Base-by-base conservation (phyloP, 1,284 basidiomycete species). In the Ceratobasidium sp. region DNA sequence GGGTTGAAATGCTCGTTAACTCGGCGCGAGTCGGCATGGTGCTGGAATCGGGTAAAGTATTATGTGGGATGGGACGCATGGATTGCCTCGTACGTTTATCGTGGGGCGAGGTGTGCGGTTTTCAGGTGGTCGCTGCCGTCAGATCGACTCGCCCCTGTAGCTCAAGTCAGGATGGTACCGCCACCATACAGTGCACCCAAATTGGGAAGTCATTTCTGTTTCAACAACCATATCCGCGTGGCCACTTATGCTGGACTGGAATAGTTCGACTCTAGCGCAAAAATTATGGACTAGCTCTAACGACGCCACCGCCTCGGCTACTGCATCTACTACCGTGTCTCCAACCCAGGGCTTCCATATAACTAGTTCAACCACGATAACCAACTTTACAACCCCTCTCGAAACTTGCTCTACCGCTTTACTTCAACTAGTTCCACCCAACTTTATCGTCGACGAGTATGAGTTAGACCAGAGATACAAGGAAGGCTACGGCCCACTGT, bases 391-490 rank as follows among this genome's bases (percentile, higher is more conserved):
- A 48, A 30, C 66, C 20, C 44, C 62, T 12, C 27, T 23, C n/a
- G 44, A 44, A 46, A 10, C 23, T 30, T 78, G 78, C 55, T 62
- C 69, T 66, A 65, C 62, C 10, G 71, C 67, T 16, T 64, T 66
- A 8, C 59, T 78, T 23, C 73, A 75, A 46, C 54, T 76, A 16
- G 73, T 80, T 12, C 79, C 79, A 41, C 70, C 79, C 3, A 52
- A 69, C 20, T 66, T 80, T 48, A 78, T 80, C 35, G 70, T 78
- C 20, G 79, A 80, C 60, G 71, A 77, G 55, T 80, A 78, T 50
- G 79, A 80, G 62, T 59, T 79, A 27, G 44, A 57, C 10, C 78
- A 78, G 35, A 57, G 77, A 46, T 57, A 77, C 46, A 46, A 64
- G 55, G 69, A 74, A 59, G 73, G 73, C 7, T 75, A 69, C 23